Percentiles rank a stretch among this genome's conserved stretches.
Conservation (phyloP, 1,139 yeast species). For the Fermentozyma sake region DNA sequence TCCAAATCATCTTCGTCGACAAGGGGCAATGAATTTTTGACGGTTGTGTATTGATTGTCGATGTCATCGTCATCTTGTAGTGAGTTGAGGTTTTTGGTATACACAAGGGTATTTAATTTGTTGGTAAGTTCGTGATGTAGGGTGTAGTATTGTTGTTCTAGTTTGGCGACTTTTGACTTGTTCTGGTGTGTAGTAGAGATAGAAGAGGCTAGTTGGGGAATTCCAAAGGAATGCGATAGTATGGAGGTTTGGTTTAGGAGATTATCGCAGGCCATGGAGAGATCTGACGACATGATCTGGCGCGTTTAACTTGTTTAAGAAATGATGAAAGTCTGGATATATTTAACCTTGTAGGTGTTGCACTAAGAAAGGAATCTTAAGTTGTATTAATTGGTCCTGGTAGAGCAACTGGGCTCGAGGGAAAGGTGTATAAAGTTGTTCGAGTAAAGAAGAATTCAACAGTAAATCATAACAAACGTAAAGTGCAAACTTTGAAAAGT, state of each 20-base stretch:
- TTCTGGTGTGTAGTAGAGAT: slow-evolving; percentile 1
- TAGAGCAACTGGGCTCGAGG: too few relatives aligned
- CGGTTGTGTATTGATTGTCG: slow-evolving; percentile 8
- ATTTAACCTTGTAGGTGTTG: too few relatives aligned
- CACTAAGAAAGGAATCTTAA: too few relatives aligned
- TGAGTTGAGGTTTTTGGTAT: slow-evolving; percentile 24
- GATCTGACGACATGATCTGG: slow-evolving; percentile 8
- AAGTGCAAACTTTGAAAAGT: too few relatives aligned
- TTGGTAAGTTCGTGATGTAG: slow-evolving; percentile 18
- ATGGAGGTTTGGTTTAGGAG: slow-evolving; percentile 18
- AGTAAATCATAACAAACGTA: too few relatives aligned
- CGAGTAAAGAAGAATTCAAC: too few relatives aligned
- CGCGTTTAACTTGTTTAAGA: too few relatives aligned
- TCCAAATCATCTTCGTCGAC: slow-evolving; percentile 18
- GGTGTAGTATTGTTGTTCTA: slow-evolving; percentile 20
- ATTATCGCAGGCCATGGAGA: slow-evolving; percentile 19
- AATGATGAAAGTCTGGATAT: too few relatives aligned
- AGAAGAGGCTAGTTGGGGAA: slow-evolving; percentile 11
- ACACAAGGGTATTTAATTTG: slow-evolving; percentile 27
- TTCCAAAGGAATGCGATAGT: slow-evolving; percentile 26
- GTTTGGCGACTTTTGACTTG: slow-evolving; percentile 7
- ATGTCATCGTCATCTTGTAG: slow-evolving; percentile 15
- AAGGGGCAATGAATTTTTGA: slow-evolving; percentile 10
- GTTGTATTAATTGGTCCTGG: too few relatives aligned
- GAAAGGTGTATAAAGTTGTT: too few relatives aligned